These are phyloP conservation scores for Carex parvula DNA, from an alignment of 176 grass and related monocot species.

Conservation along the genomic window DNA sequence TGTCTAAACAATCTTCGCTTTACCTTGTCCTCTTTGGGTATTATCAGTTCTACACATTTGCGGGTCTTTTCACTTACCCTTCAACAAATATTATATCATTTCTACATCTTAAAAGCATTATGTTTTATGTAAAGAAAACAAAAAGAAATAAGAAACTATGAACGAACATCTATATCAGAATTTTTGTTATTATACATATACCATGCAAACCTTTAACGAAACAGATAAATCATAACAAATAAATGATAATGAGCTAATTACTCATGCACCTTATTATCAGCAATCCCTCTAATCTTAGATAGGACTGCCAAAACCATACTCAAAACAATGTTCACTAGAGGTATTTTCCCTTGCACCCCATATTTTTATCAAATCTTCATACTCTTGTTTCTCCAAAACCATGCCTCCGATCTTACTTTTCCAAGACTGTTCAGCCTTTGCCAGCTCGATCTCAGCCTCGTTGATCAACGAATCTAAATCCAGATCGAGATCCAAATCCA, in stretches of 20 bases:
- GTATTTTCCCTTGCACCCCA: conserved; percentile 42
- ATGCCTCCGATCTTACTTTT: conserved; percentile 65
- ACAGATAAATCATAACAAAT: background rate
- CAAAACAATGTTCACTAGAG: conserved; percentile 30
- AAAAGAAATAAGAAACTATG: background rate
- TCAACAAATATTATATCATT: background rate
- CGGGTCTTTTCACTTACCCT: background rate
- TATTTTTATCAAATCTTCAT: conserved; percentile 61
- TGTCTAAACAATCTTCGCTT: background rate
- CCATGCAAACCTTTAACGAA: background rate
- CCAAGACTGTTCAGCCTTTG: conserved; percentile 61
- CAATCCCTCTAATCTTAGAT: conserved; percentile 21
- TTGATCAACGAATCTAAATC: conserved; percentile 59
- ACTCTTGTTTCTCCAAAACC: conserved; percentile 76
- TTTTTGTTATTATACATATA: conserved; percentile 11
- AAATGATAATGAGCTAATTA: background rate
- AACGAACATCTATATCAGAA: background rate
- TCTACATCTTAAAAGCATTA: background rate
- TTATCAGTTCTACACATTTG: background rate
- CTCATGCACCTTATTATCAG: background rate
- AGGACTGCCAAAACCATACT: conserved; percentile 64
- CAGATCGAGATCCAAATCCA: conserved; percentile 47
- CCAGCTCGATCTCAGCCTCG: conserved; percentile 80
- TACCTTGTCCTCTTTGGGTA: no score
- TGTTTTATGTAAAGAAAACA: background rate